These are phyloP conservation scores for Saraca asoca DNA, from an alignment of 331 rosid species.

Conservation along the genomic window DNA sequence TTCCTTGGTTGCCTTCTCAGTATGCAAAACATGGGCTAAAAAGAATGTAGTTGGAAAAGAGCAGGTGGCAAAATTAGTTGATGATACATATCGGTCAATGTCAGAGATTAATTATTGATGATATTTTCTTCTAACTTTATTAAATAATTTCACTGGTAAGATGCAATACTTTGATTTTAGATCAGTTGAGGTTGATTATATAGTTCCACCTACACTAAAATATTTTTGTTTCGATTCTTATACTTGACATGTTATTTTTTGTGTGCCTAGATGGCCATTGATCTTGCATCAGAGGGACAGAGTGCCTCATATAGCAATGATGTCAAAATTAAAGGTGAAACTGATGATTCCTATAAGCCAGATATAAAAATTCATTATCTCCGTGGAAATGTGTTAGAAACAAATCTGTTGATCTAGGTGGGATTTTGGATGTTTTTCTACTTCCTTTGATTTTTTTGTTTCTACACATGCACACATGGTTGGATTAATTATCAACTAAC, in stretches of 20 bases:
- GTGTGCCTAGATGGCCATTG: conserved; percentile 72
- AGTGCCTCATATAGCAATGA: conserved; percentile 71
- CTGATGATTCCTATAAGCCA: conserved; percentile 61
- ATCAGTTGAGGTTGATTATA: conserved; percentile 13
- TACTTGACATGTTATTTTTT: conserved; percentile 33
- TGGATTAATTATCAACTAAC: conserved; percentile 20
- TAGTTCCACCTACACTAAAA: conserved; percentile 15
- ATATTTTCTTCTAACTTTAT: conserved; percentile 16
- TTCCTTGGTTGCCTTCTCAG: conserved; percentile 43
- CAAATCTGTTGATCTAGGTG: conserved; percentile 83
- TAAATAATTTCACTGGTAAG: conserved; percentile 17
- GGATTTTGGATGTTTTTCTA: conserved; percentile 9
- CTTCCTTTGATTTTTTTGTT: conserved; percentile 16
- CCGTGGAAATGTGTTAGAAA: conserved; percentile 72
- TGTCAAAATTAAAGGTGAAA: conserved; percentile 72
- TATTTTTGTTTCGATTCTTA: conserved; percentile 18
- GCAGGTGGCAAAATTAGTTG: conserved; percentile 87
- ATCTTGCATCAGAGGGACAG: conserved; percentile 81
- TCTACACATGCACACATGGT: not conserved
- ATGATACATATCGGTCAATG: conserved; percentile 86
- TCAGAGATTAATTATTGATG: conserved; percentile 16
- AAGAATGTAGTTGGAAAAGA: conserved; percentile 80
- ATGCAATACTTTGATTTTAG: conserved; percentile 19
- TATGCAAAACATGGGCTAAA: conserved; percentile 68
- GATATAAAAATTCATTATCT: conserved; percentile 77